phyloP scores from a whole-genome alignment of 2,329 filamentous ascomycete species.

The Parastagonospora nodorum region DNA sequence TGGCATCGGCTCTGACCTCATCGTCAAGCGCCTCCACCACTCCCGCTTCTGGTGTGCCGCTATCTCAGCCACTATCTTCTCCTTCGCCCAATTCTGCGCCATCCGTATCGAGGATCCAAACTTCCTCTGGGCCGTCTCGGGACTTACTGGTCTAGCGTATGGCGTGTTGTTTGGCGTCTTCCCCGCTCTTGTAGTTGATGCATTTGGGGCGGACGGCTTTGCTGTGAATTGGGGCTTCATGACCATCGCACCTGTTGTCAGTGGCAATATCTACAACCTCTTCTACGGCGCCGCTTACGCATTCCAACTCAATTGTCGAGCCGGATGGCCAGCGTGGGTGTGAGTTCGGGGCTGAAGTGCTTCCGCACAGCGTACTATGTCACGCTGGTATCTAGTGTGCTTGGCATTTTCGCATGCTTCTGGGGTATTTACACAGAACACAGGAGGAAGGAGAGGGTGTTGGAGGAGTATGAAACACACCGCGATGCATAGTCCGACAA shows the following conservation, averaged over 20 bases:
- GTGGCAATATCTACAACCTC: slow-evolving; percentile 90
- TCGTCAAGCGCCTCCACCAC: slow-evolving; percentile 79
- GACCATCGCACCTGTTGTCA: slow-evolving; percentile 85
- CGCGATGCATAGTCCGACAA: background rate
- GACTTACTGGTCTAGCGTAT: slow-evolving; percentile 85
- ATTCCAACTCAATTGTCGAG: slow-evolving; percentile 73
- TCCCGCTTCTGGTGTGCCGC: slow-evolving; percentile 93
- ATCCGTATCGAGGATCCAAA: slow-evolving; percentile 77
- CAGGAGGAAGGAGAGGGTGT: slow-evolving; percentile 33
- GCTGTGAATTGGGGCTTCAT: slow-evolving; percentile 97
- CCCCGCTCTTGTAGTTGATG: slow-evolving; percentile 83
- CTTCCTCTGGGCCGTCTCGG: slow-evolving; percentile 76
- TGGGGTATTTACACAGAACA: slow-evolving; percentile 70
- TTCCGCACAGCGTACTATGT: slow-evolving; percentile 81
- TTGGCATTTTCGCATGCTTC: slow-evolving; percentile 72
- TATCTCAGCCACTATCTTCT: slow-evolving; percentile 76
- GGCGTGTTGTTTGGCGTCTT: slow-evolving; percentile 94
- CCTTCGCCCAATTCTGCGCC: slow-evolving; percentile 76
- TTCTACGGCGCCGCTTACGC: slow-evolving; percentile 85
- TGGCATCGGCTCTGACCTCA: slow-evolving; percentile 84
- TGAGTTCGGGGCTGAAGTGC: slow-evolving; percentile 75
- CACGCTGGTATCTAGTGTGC: slow-evolving; percentile 72
- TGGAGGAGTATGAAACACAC: slow-evolving; percentile 16
- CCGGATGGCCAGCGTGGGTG: slow-evolving; percentile 75
- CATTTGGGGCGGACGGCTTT: slow-evolving; percentile 86